Evolutionary conservation across 192 early-diverging fungal species (phyloP).

Genomic region (Oehlia diaphana): DNA sequence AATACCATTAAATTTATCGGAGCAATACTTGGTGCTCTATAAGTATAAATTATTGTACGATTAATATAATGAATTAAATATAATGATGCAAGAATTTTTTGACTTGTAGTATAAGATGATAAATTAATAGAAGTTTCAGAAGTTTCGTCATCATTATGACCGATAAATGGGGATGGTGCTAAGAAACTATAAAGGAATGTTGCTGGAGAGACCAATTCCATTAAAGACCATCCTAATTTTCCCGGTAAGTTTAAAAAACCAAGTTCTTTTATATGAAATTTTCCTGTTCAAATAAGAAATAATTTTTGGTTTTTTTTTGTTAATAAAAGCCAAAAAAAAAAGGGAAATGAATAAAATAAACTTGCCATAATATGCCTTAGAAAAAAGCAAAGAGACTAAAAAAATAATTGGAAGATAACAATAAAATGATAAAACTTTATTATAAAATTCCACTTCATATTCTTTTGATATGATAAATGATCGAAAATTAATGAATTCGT

Average conservation of each 20-base stretch:
- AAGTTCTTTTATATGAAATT: conserved; percentile 23
- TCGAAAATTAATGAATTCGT: neutral
- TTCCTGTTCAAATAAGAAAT: conserved; percentile 1
- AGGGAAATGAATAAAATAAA: neutral
- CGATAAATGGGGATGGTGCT: neutral
- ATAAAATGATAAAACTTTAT: conserved; percentile 21
- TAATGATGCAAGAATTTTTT: conserved; percentile 27
- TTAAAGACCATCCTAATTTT: conserved; percentile 37
- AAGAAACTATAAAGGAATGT: conserved; percentile 25
- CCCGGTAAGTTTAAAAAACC: conserved; percentile 30
- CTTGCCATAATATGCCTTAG: conserved; percentile 39
- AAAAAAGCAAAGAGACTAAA: conserved; percentile 10
- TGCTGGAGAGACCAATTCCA: conserved; percentile 39
- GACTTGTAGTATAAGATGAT: conserved; percentile 24
- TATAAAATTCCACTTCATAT: conserved; percentile 17
- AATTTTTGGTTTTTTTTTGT: neutral
- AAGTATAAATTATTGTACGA: conserved; percentile 34
- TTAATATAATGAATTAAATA: conserved; percentile 43
- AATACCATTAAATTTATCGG: conserved; percentile 32
- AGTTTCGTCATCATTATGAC: neutral
- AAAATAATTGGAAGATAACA: conserved; percentile 19
- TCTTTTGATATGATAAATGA: neutral
- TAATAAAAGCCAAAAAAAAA: neutral
- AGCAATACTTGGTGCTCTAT: conserved; percentile 32
- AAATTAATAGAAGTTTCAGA: neutral